Conservation (phyloP, 2,329 filamentous ascomycete genomes). For the Alternaria sp. region DNA sequence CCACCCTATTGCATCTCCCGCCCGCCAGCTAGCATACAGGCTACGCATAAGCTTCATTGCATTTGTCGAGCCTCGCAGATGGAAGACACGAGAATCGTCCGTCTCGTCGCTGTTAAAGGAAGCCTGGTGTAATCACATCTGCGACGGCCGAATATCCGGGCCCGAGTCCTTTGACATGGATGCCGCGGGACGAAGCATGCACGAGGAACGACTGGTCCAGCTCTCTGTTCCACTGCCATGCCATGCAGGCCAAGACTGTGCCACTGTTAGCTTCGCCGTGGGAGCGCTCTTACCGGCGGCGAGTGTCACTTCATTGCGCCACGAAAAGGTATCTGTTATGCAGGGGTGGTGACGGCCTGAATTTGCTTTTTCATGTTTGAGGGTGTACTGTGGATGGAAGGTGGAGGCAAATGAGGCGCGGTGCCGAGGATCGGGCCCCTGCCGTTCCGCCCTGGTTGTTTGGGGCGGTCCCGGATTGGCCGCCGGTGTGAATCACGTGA, state of each 20-base stretch:
- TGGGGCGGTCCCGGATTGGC: background rate
- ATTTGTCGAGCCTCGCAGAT: slow-evolving; percentile 6
- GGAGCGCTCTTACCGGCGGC: slow-evolving; percentile 10
- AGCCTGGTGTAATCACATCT: slow-evolving; percentile 9
- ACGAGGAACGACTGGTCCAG: slow-evolving; percentile 21
- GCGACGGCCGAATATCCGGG: slow-evolving; percentile 13
- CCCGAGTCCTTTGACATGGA: slow-evolving; percentile 19
- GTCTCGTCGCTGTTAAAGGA: slow-evolving; percentile 12
- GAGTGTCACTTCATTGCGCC: background rate
- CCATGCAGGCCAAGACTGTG: slow-evolving; percentile 10
- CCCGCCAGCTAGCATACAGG: slow-evolving; percentile 3
- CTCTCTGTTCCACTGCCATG: slow-evolving; percentile 18
- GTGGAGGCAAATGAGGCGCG: background rate
- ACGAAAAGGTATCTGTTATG: background rate
- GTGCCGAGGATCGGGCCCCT: slow-evolving; percentile 2
- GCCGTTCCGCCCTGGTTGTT: background rate
- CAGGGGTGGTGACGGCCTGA: slow-evolving; percentile 1
- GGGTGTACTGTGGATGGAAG: background rate
- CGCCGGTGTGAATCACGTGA: background rate
- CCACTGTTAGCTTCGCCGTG: slow-evolving; percentile 5
- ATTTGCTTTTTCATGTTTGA: background rate
- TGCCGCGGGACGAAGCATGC: slow-evolving; percentile 24
- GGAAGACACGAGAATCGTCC: background rate
- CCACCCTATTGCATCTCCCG: slow-evolving; percentile 9
- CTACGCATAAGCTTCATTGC: slow-evolving; percentile 7